Percentiles rank a stretch among this genome's conserved stretches.
phyloP scores from a whole-genome alignment of 495 filamentous ascomycete species.

The Lophium mytilinum region DNA sequence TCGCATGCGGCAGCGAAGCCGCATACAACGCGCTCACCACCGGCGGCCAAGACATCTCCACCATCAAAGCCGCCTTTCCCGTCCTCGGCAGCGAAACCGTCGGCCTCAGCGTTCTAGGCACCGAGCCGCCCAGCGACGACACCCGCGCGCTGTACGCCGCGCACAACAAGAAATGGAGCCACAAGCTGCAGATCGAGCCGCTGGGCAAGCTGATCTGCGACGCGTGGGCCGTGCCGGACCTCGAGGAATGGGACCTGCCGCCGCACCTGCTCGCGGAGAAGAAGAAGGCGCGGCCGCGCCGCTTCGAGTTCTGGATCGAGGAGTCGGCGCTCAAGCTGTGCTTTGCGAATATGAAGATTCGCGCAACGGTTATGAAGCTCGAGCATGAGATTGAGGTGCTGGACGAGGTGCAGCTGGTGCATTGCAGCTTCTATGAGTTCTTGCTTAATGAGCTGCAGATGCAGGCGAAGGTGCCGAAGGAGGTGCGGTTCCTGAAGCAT shows the following conservation, averaged over 20 bases:
- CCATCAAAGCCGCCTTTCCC: conserved; percentile 25
- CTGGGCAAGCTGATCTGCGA: conserved; percentile 33
- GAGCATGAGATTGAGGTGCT: conserved; percentile 12
- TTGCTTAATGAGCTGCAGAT: conserved; percentile 56
- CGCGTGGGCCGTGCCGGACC: conserved; percentile 23
- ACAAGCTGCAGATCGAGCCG: conserved; percentile 22
- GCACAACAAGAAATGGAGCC: conserved; percentile 18
- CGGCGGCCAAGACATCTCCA: not conserved
- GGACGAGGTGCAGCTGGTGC: conserved; percentile 2
- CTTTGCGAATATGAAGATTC: conserved; percentile 71
- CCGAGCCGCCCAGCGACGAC: conserved; percentile 37
- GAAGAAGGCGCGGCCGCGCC: conserved; percentile 22
- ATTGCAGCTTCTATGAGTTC: conserved; percentile 41
- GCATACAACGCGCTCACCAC: conserved; percentile 11
- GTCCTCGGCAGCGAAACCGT: conserved; percentile 36
- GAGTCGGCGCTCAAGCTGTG: conserved; percentile 51
- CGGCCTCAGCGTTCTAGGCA: conserved; percentile 50
- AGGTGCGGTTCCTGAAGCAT: not conserved
- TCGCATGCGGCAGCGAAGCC: conserved; percentile 30
- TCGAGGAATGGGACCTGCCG: conserved; percentile 30
- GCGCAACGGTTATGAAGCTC: conserved; percentile 47
- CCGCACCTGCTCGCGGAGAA: not conserved
- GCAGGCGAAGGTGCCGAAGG: not conserved
- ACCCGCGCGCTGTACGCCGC: conserved; percentile 38
- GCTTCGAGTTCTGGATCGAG: conserved; percentile 63